Conservation (phyloP, 2,329 filamentous ascomycete genomes). For the Epichloe typhina region DNA sequence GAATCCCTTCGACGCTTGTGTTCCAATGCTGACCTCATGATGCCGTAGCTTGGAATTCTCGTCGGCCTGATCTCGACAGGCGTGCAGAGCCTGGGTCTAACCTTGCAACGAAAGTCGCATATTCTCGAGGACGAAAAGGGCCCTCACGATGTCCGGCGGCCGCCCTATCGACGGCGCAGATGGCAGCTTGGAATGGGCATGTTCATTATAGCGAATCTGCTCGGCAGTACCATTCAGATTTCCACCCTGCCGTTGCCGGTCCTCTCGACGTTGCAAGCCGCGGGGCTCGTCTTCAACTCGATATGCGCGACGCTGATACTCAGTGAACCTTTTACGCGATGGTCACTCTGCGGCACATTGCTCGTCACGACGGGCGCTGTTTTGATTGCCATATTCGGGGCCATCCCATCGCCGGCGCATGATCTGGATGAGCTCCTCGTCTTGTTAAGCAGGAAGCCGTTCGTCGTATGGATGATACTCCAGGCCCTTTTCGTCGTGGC, state of each 20-base stretch:
- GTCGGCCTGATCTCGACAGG: slow-evolving; percentile 90
- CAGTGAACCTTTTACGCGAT: slow-evolving; percentile 83
- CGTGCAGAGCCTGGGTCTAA: slow-evolving; percentile 87
- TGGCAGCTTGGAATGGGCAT: slow-evolving; percentile 98
- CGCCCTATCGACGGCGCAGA: slow-evolving; percentile 76
- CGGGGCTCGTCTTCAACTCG: slow-evolving; percentile 95
- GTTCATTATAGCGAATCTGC: slow-evolving; percentile 87
- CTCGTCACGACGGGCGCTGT: slow-evolving; percentile 82
- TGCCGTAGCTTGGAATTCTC: slow-evolving; percentile 66
- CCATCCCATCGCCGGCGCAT: slow-evolving; percentile 86
- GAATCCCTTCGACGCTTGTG: neutral
- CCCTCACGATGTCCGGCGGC: slow-evolving; percentile 62
- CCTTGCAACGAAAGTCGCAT: slow-evolving; percentile 94
- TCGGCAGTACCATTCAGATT: slow-evolving; percentile 94
- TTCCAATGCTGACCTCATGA: neutral
- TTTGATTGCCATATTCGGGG: slow-evolving; percentile 85
- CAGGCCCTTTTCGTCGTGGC: slow-evolving; percentile 60
- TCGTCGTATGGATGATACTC: slow-evolving; percentile 78
- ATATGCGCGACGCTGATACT: slow-evolving; percentile 91
- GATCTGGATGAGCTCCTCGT: slow-evolving; percentile 68
- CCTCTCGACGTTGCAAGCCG: slow-evolving; percentile 87
- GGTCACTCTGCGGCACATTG: slow-evolving; percentile 81
- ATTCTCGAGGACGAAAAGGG: slow-evolving; percentile 93
- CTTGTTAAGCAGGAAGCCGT: slow-evolving; percentile 59
- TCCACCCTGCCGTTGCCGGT: slow-evolving; percentile 90